phyloP scores from a whole-genome alignment of 2,329 filamentous ascomycete species.

The Hypoxylon sp. region DNA sequence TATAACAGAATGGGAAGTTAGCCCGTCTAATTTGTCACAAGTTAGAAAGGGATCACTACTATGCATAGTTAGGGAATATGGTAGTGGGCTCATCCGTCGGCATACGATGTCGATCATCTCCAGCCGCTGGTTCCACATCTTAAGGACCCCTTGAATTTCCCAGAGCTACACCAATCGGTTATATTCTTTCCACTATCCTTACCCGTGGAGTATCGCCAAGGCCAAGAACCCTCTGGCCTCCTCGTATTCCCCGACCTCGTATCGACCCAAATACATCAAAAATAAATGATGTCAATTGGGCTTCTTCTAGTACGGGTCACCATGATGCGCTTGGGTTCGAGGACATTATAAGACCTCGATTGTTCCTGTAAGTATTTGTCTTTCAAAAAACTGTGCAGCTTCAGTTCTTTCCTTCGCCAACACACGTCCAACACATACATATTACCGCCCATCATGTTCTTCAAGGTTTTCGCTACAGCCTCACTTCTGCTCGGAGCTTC shows the following conservation, averaged over 20 bases:
- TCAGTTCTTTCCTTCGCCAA: background rate
- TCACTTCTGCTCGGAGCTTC: conserved; percentile 55
- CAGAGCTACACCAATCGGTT: conserved; percentile 14
- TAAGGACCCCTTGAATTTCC: conserved; percentile 14
- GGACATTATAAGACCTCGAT: conserved; percentile 3
- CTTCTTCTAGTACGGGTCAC: background rate
- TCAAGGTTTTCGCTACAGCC: conserved; percentile 71
- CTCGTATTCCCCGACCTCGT: conserved; percentile 33
- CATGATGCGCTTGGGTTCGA: background rate
- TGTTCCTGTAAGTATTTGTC: conserved; percentile 2
- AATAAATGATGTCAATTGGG: conserved; percentile 16
- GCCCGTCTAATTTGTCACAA: background rate
- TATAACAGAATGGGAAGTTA: too few relatives aligned
- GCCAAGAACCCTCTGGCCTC: conserved; percentile 19
- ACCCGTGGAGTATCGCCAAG: conserved; percentile 21
- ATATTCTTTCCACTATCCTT: background rate
- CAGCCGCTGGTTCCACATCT: conserved; percentile 21
- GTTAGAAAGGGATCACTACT: background rate
- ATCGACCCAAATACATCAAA: conserved; percentile 15
- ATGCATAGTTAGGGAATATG: background rate
- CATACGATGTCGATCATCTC: conserved; percentile 31
- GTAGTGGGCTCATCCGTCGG: conserved; percentile 24
- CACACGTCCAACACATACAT: background rate
- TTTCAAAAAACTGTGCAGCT: background rate
- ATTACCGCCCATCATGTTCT: conserved; percentile 48